Evolutionary conservation across 208 protist species (phyloP).

Genomic region (Vickermania spadyakhi): DNA sequence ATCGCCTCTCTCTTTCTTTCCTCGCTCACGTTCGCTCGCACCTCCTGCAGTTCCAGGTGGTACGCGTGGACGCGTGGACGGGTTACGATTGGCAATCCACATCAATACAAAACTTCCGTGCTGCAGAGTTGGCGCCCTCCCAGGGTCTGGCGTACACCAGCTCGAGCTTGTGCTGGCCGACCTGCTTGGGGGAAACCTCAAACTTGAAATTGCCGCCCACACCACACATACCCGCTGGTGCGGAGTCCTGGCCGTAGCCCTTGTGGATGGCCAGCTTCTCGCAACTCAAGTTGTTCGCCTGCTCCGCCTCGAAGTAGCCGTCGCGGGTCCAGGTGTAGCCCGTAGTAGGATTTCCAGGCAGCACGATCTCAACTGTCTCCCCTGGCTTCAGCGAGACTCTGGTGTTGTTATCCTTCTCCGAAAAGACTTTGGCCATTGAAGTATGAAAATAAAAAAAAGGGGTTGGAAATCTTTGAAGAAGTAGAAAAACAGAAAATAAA

Average conservation of each 20-base stretch:
- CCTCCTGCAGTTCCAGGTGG: no score
- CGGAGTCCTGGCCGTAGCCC: not conserved
- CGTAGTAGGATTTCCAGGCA: conserved; percentile 58
- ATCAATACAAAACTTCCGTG: conserved; percentile 33
- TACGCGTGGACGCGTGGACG: no score
- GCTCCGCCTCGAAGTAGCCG: conserved; percentile 10
- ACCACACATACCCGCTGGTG: conserved; percentile 19
- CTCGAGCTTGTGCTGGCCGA: conserved; percentile 22
- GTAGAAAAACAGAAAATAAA: not conserved
- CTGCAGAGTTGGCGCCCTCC: conserved; percentile 11
- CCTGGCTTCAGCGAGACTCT: conserved; percentile 16
- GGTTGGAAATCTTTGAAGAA: not conserved
- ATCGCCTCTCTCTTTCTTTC: no score
- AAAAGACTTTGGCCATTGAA: conserved; percentile 6
- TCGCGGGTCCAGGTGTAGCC: conserved; percentile 50
- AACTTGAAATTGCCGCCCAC: conserved; percentile 27
- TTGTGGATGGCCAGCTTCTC: conserved; percentile 9
- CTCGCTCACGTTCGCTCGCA: no score
- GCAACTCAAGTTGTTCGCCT: conserved; percentile 16
- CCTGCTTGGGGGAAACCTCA: conserved; percentile 17
- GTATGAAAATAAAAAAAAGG: not conserved
- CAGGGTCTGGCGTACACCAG: conserved; percentile 44
- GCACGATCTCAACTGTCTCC: conserved; percentile 16
- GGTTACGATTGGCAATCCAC: no score
- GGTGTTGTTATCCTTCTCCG: conserved; percentile 14